Conservation (phyloP, 495 filamentous ascomycete species). For the Penicillium diatomitis region DNA sequence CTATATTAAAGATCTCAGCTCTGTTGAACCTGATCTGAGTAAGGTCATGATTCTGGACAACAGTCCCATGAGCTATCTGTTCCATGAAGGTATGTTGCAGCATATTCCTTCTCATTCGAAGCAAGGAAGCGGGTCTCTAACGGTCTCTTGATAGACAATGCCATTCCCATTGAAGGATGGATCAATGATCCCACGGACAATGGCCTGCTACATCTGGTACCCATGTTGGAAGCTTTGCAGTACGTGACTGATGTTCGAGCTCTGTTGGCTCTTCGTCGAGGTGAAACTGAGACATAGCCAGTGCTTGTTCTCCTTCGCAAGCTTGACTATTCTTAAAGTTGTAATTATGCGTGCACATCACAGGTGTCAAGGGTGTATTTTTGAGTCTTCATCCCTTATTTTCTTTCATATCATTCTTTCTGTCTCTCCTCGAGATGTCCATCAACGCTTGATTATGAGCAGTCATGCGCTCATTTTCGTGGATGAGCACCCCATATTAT, state of each 20-base stretch:
- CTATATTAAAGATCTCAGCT: slow-evolving; percentile 95
- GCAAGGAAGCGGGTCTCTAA: slow-evolving; percentile 4
- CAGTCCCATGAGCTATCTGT: slow-evolving; percentile 95
- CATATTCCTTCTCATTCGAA: neutral
- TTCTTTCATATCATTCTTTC: neutral
- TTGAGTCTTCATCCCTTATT: neutral
- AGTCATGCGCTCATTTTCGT: too few relatives aligned
- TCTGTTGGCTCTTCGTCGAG: slow-evolving; percentile 75
- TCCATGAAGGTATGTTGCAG: slow-evolving; percentile 72
- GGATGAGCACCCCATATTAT: too few relatives aligned
- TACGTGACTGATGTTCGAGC: slow-evolving; percentile 93
- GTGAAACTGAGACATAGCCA: slow-evolving; percentile 50
- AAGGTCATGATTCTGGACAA: slow-evolving; percentile 99
- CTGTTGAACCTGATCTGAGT: slow-evolving; percentile 90
- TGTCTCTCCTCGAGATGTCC: slow-evolving; percentile 11
- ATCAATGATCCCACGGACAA: slow-evolving; percentile 55
- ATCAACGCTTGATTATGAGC: neutral
- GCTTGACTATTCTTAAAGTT: neutral
- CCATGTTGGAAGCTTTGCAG: slow-evolving; percentile 89
- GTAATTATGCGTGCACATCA: slow-evolving; percentile 11
- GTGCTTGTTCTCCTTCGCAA: neutral
- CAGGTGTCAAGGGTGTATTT: slow-evolving; percentile 15
- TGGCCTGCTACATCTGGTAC: slow-evolving; percentile 82
- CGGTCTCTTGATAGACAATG: slow-evolving; percentile 16
- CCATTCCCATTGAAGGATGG: slow-evolving; percentile 31